phyloP scores from a whole-genome alignment of 1,284 basidiomycete species.

The Nidula niveotomentosa region DNA sequence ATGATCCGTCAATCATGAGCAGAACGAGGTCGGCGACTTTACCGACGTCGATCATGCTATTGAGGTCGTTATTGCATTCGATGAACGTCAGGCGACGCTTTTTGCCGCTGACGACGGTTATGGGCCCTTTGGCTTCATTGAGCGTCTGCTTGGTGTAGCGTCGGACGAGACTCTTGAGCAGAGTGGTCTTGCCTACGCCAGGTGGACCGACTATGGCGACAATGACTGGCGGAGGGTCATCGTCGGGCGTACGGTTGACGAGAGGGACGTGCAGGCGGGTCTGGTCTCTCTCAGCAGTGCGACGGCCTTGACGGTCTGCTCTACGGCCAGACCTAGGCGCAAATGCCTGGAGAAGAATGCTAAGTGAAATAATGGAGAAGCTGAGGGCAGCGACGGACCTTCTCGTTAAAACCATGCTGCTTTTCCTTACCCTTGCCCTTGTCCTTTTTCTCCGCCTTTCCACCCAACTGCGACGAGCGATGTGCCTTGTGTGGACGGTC shows the following conservation, averaged over 20 bases:
- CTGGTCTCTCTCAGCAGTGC: conserved; percentile 94
- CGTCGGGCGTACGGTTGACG: conserved; percentile 91
- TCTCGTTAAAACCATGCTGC: conserved; percentile 85
- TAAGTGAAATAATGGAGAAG: neutral
- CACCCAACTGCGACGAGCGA: conserved; percentile 68
- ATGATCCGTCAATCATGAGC: conserved; percentile 97
- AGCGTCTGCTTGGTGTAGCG: conserved; percentile 96
- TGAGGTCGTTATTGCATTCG: conserved; percentile 97
- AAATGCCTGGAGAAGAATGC: conserved; percentile 68
- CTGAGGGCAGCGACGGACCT: conserved; percentile 48
- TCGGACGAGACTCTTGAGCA: conserved; percentile 90
- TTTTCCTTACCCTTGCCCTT: conserved; percentile 72
- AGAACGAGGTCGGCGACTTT: conserved; percentile 97
- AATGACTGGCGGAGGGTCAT: conserved; percentile 91
- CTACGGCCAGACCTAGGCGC: conserved; percentile 88
- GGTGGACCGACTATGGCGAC: conserved; percentile 98
- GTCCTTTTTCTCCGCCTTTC: conserved; percentile 76
- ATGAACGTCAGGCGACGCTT: conserved; percentile 92
- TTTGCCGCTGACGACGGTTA: conserved; percentile 96
- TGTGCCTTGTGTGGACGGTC: conserved; percentile 77
- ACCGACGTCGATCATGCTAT: conserved; percentile 97
- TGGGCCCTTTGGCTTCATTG: conserved; percentile 88
- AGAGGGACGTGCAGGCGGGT: conserved; percentile 95
- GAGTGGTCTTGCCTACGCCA: conserved; percentile 95
- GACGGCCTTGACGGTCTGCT: conserved; percentile 86